phyloP scores from a whole-genome alignment of 805 yeast species.

The Suhomyces prunicola region DNA sequence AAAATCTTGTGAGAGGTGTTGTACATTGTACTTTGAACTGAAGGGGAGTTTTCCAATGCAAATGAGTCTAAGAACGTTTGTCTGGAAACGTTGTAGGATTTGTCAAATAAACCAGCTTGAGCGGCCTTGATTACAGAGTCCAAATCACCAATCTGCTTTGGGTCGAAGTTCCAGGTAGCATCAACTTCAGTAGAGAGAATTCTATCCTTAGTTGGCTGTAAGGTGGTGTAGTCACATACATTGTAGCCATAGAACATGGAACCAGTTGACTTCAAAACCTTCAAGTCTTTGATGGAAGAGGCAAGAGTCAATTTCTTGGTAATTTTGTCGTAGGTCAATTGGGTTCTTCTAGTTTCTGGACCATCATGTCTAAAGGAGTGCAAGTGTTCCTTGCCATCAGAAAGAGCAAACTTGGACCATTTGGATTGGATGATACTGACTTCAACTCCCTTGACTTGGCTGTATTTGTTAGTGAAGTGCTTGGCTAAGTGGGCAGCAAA shows the following conservation, averaged over 20 bases:
- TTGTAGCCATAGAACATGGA: slow-evolving; percentile 90
- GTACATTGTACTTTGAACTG: slow-evolving; percentile 96
- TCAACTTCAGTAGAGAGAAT: slow-evolving; percentile 84
- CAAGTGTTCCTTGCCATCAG: slow-evolving; percentile 66
- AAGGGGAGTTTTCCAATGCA: slow-evolving; percentile 85
- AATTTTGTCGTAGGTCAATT: slow-evolving; percentile 48
- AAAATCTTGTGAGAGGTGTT: slow-evolving; percentile 81
- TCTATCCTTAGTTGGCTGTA: slow-evolving; percentile 79
- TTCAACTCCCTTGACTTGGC: slow-evolving; percentile 71
- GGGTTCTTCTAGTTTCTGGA: slow-evolving; percentile 68
- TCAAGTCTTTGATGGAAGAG: slow-evolving; percentile 75
- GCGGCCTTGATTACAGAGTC: slow-evolving; percentile 48
- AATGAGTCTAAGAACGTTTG: slow-evolving; percentile 69
- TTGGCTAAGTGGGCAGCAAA: slow-evolving; percentile 82
- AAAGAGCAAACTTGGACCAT: slow-evolving; percentile 74
- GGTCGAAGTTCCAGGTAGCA: slow-evolving; percentile 66
- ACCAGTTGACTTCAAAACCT: slow-evolving; percentile 86
- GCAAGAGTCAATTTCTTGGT: slow-evolving; percentile 52
- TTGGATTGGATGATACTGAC: slow-evolving; percentile 65
- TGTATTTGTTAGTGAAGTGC: slow-evolving; percentile 75
- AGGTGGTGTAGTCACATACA: slow-evolving; percentile 84
- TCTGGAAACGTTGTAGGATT: slow-evolving; percentile 59
- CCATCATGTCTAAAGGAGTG: slow-evolving; percentile 88
- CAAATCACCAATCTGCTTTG: slow-evolving; percentile 48
- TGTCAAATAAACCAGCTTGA: slow-evolving; percentile 63